Evolutionary conservation across 2,329 filamentous ascomycete species (phyloP).

Genomic region (Ophiostoma australiae): DNA sequence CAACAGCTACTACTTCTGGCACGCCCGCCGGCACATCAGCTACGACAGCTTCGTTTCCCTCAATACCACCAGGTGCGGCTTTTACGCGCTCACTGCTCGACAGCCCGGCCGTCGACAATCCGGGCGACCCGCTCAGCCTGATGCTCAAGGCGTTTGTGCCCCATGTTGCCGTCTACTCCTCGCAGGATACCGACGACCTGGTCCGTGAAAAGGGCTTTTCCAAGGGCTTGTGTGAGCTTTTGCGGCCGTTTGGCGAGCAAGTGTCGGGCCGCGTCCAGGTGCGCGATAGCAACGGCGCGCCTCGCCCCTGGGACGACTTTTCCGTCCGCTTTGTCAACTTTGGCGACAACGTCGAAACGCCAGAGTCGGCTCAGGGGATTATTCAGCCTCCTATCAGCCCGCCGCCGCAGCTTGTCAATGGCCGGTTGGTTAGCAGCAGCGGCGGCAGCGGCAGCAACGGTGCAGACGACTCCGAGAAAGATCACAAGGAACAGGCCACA

Average conservation of each 20-base stretch:
- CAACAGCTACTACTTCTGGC: conserved; percentile 29
- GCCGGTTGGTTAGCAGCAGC: neutral
- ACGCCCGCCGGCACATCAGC: neutral
- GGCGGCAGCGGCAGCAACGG: neutral
- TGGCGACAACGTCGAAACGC: conserved; percentile 52
- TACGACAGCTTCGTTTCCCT: neutral
- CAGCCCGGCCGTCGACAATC: conserved; percentile 20
- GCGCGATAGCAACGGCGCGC: conserved; percentile 81
- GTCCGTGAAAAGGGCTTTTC: conserved; percentile 78
- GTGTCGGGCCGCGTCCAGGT: conserved; percentile 85
- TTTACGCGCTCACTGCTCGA: conserved; percentile 39
- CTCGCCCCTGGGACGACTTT: conserved; percentile 82
- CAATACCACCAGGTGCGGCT: conserved; percentile 33
- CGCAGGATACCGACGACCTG: conserved; percentile 75
- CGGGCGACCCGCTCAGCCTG: conserved; percentile 40
- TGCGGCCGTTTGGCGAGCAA: conserved; percentile 85
- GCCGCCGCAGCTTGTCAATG: conserved; percentile 19
- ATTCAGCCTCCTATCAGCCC: conserved; percentile 31
- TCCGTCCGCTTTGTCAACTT: conserved; percentile 78
- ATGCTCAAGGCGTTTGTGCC: conserved; percentile 84
- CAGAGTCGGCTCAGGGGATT: conserved; percentile 39
- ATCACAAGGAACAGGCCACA: conserved; percentile 21
- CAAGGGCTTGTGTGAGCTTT: conserved; percentile 73
- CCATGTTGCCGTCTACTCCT: conserved; percentile 81
- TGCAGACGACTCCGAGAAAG: neutral